Evolutionary conservation across 2,329 filamentous ascomycete species (phyloP).

Genomic region (Hymenoscyphus repandus): DNA sequence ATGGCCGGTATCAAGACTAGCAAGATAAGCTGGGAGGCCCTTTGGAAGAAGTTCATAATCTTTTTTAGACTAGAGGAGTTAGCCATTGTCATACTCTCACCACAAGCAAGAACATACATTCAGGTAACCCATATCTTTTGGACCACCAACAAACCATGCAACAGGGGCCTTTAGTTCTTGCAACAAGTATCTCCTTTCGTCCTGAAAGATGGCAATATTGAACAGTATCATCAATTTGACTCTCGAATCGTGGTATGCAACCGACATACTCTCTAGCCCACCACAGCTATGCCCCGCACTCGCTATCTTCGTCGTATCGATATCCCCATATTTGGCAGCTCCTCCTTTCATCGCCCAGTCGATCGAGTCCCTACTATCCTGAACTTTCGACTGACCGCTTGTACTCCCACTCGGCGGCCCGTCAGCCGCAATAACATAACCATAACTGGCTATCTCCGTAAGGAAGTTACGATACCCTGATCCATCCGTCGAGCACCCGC

Average conservation of each 20-base stretch:
- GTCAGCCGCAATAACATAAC: conserved; percentile 10
- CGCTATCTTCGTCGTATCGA: conserved; percentile 9
- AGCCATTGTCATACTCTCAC: neutral
- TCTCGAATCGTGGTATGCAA: conserved; percentile 10
- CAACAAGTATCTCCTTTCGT: conserved; percentile 9
- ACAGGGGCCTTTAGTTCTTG: conserved; percentile 7
- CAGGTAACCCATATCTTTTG: conserved; percentile 8
- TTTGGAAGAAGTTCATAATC: conserved; percentile 7
- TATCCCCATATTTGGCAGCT: conserved; percentile 5
- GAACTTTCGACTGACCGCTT: conserved; percentile 2
- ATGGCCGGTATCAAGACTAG: conserved; percentile 10
- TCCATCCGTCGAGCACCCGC: conserved; percentile 7
- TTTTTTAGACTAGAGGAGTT: conserved; percentile 3
- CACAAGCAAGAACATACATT: conserved; percentile 1
- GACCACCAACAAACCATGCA: conserved; percentile 12
- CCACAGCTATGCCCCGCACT: conserved; percentile 12
- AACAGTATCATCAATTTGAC: conserved; percentile 11
- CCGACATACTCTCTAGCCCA: conserved; percentile 8
- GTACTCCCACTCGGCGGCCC: neutral
- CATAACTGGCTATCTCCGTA: conserved; percentile 8
- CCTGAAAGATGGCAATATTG: conserved; percentile 11
- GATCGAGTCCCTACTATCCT: conserved; percentile 3
- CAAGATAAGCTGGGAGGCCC: conserved; percentile 1
- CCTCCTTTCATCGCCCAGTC: conserved; percentile 4
- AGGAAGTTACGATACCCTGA: conserved; percentile 5